phyloP scores from a whole-genome alignment of 2,329 filamentous ascomycete species.

The Sporothrix curviconia region DNA sequence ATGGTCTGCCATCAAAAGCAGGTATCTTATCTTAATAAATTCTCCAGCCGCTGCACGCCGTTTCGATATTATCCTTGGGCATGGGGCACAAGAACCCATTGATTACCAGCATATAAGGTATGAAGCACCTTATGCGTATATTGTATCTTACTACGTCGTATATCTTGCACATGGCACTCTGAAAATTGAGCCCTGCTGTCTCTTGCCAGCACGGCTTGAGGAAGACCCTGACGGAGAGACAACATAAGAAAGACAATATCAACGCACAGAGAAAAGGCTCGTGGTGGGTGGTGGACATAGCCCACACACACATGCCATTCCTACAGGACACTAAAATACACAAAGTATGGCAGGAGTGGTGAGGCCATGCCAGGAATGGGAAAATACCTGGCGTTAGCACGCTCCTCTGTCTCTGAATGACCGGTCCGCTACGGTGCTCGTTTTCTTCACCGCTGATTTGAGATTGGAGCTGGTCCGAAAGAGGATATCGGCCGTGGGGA shows the following conservation, averaged over 20 bases:
- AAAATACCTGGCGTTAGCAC: constrained; percentile 8
- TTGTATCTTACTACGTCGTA: neutral
- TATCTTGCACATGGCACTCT: neutral
- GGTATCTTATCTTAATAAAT: no score
- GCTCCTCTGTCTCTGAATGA: neutral
- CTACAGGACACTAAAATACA: neutral
- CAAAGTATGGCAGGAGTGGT: neutral
- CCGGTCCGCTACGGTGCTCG: neutral
- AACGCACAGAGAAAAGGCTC: neutral
- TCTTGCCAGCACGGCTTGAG: neutral
- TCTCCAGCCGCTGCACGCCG: neutral
- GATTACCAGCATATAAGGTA: no score
- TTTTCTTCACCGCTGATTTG: constrained; percentile 11
- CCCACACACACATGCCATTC: constrained; percentile 8
- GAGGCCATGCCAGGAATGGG: constrained; percentile 1
- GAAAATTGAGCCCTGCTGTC: neutral
- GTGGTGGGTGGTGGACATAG: neutral
- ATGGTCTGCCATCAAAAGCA: no score
- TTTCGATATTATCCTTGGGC: neutral
- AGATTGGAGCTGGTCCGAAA: neutral
- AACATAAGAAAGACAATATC: neutral
- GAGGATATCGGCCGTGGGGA: constrained; percentile 3
- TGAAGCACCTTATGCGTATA: no score
- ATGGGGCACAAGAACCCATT: no score
- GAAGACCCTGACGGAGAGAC: neutral